Conservation (phyloP, 2,329 filamentous ascomycete species). For the Escovopsis weberi region DNA sequence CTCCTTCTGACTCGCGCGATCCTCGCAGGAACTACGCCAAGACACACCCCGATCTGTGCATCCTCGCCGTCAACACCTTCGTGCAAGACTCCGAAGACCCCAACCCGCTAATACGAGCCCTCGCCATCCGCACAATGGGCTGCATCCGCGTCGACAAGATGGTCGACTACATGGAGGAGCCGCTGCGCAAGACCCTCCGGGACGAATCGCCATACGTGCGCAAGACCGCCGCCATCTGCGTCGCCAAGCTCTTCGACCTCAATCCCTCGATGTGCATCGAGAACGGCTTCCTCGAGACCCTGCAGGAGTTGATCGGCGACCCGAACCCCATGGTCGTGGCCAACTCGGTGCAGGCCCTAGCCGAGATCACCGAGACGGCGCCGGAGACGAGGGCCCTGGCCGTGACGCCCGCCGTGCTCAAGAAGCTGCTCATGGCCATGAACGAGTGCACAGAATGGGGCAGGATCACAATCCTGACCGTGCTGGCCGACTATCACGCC, state of each 20-base stretch:
- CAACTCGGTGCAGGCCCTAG: constrained; percentile 86
- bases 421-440: constrained; percentile 90
- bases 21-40: constrained; percentile 86
- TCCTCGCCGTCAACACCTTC: constrained; percentile 97
- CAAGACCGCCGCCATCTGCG: constrained; percentile 94
- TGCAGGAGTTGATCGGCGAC: constrained; percentile 94
- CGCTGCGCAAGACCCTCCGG: constrained; percentile 82
- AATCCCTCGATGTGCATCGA: constrained; percentile 88
- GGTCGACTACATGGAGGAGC: constrained; percentile 99
- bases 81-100: constrained; percentile 98
- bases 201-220: constrained; percentile 98
- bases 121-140: constrained; percentile 96
- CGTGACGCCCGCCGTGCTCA: constrained; percentile 68
- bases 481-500: constrained; percentile 75
- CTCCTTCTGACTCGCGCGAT: background rate
- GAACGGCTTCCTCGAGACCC: constrained; percentile 84
- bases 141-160: constrained; percentile 98
- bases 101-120: constrained; percentile 84
- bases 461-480: constrained; percentile 80
- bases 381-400: constrained; percentile 81
- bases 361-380: constrained; percentile 79
- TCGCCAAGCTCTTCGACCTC: constrained; percentile 93
- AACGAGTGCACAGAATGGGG: constrained; percentile 99
- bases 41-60: constrained; percentile 95
- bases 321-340: constrained; percentile 98